A percentile compares a stretch with the other conserved stretches of the same genome.
phyloP scores from a whole-genome alignment of 345 rosid species.

The Eucalyptus caleyi region DNA sequence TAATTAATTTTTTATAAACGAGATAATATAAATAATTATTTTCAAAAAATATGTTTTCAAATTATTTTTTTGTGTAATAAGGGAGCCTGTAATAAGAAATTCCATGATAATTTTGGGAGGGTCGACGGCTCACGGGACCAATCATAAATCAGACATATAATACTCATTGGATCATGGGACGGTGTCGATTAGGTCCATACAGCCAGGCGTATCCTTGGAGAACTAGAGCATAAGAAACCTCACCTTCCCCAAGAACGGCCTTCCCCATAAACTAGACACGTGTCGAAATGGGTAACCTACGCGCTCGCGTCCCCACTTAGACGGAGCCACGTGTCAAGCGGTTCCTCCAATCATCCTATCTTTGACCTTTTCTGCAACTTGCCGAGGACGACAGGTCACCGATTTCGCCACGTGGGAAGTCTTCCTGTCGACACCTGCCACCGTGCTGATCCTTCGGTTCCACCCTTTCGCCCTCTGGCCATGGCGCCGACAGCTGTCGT shows the following conservation, averaged over 20 bases:
- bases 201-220: not conserved
- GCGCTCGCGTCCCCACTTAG: not conserved
- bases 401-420: not conserved
- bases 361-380: not conserved
- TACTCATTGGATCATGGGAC: not conserved
- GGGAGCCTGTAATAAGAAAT: not conserved
- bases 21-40: too few species aligned
- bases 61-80: too few species aligned
- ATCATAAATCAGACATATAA: not conserved
- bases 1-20: too few species aligned
- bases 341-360: not conserved
- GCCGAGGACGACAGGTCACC: not conserved
- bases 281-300: not conserved
- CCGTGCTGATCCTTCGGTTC: not conserved
- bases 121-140: not conserved
- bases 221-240: not conserved
- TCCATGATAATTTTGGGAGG: not conserved
- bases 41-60: too few species aligned
- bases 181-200: not conserved
- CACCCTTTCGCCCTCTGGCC: not conserved
- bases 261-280: not conserved
- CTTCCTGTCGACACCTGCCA: not conserved
- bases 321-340: not conserved
- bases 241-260: not conserved
- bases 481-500: not conserved